phyloP scores from a whole-genome alignment of 257 asterid species.

The Echites panduratus region DNA sequence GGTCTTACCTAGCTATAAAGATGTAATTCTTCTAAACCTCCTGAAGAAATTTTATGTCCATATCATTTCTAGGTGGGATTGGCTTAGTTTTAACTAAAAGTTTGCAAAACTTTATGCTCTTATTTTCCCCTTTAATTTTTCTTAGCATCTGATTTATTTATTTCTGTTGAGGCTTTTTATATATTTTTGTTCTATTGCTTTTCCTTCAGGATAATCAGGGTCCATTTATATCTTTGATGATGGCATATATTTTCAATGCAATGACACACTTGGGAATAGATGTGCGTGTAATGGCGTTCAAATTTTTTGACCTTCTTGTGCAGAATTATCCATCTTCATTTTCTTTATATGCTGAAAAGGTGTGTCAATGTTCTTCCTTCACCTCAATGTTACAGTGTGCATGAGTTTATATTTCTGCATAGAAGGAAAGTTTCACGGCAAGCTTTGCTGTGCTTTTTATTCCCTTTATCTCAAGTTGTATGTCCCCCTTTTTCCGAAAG shows the following conservation, averaged over 20 bases:
- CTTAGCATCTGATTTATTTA: neutral
- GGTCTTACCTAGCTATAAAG: constrained; percentile 63
- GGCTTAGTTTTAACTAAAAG: neutral
- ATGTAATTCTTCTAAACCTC: constrained; percentile 36
- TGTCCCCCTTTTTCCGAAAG: neutral
- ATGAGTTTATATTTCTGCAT: neutral
- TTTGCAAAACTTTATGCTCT: neutral
- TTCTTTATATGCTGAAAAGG: constrained; percentile 77
- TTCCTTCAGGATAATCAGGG: constrained; percentile 73
- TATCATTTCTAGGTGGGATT: neutral
- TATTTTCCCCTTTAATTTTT: neutral
- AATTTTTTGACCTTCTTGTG: constrained; percentile 68
- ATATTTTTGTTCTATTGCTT: constrained; percentile 14
- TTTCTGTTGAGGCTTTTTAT: neutral
- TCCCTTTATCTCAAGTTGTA: neutral
- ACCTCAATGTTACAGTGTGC: neutral
- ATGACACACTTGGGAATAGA: constrained; percentile 78
- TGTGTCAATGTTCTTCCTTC: constrained; percentile 20
- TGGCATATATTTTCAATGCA: constrained; percentile 76
- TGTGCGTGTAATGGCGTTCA: constrained; percentile 87
- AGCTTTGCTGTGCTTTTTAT: neutral
- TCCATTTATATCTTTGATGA: constrained; percentile 66
- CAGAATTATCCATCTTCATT: constrained; percentile 71
- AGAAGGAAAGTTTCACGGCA: neutral
- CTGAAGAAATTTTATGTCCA: neutral